Evolutionary conservation across 345 rosid genomes (phyloP).

Genomic region (Euphorbia pulcherrima): DNA sequence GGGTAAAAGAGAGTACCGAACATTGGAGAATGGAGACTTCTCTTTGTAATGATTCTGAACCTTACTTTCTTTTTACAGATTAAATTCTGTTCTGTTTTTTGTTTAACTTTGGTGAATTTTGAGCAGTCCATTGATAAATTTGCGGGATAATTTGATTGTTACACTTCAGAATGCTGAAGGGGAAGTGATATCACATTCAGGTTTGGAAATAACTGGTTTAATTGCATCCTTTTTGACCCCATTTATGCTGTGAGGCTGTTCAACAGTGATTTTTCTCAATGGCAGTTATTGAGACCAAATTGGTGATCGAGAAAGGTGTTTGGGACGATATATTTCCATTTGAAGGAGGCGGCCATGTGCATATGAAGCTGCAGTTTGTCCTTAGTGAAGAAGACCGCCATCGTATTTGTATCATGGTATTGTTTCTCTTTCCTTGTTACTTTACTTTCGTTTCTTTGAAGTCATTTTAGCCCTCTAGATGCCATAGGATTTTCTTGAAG

Average conservation of each 20-base stretch:
- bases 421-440: background rate
- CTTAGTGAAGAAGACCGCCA: constrained; percentile 76
- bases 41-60: constrained; percentile 53
- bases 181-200: constrained; percentile 48
- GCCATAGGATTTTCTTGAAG: no score
- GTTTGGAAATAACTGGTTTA: constrained; percentile 26
- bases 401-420: constrained; percentile 66
- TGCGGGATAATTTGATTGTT: constrained; percentile 63
- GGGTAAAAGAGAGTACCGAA: constrained; percentile 69
- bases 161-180: constrained; percentile 56
- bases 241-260: constrained; percentile 17
- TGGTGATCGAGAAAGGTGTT: constrained; percentile 67
- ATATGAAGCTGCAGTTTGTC: constrained; percentile 70
- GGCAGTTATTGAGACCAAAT: constrained; percentile 64
- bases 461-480: background rate
- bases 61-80: background rate
- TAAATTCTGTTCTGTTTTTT: background rate
- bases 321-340: constrained; percentile 64
- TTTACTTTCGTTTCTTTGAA: background rate
- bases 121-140: constrained; percentile 69
- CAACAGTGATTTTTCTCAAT: constrained; percentile 21
- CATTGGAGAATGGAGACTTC: constrained; percentile 61
- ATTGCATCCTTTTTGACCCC: background rate
- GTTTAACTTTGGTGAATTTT: constrained; percentile 18
- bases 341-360: constrained; percentile 70